Conservation (phyloP, 192 early-diverging fungal species). For the Coemansia sp. region DNA sequence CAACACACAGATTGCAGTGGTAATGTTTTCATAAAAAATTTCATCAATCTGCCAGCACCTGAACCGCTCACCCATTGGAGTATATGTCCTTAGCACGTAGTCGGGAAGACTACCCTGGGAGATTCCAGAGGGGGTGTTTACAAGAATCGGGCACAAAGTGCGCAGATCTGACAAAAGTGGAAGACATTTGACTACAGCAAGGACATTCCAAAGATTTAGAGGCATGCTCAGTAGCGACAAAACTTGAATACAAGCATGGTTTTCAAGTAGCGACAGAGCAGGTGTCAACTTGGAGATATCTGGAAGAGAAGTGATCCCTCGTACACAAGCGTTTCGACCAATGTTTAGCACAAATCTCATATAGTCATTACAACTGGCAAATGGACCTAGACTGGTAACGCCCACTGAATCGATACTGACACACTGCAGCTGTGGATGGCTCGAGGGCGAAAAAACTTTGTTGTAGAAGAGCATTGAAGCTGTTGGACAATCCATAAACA, state of each 20-base stretch:
- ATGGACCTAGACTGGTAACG: not conserved
- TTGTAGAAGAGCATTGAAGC: not conserved
- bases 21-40: not conserved
- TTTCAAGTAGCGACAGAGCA: not conserved
- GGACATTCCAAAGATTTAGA: not conserved
- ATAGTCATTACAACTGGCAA: not conserved
- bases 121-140: not conserved
- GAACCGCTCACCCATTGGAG: not conserved
- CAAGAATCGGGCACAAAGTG: not conserved
- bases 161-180: not conserved
- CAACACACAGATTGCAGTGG: not conserved
- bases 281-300: not conserved
- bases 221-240: not conserved
- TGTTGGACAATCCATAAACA: not conserved
- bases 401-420: not conserved
- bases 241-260: not conserved
- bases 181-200: not conserved
- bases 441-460: not conserved
- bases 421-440: not conserved
- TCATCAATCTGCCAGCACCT: not conserved
- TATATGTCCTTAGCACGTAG: not conserved
- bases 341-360: not conserved
- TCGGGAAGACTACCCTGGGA: not conserved
- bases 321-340: not conserved
- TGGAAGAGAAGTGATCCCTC: not conserved